Base-by-base conservation (phyloP, 2,329 filamentous ascomycete species). In the Tolypocladium inflatum region DNA sequence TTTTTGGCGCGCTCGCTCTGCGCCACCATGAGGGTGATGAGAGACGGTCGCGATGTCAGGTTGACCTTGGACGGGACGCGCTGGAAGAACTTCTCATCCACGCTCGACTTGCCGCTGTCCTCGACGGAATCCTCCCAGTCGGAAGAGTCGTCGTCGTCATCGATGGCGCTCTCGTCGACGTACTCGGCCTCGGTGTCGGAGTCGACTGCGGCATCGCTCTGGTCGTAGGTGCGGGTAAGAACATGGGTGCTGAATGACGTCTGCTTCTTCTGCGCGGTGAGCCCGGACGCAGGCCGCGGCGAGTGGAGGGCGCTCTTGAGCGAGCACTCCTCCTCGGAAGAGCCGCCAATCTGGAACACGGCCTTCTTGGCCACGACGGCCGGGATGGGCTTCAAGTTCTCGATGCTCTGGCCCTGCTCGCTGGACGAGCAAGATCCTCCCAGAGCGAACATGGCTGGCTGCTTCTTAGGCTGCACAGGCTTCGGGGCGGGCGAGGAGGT, bases 1-100 rank as follows among this genome's bases (percentile, higher is more conserved):
- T 79, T 86, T 67, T 79, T 80, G 54, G 86, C 82, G 55, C 89
- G 87, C 71, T 90, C 87, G 63, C 84, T 87, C 68, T 96, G 86
- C 15, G 78, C 88, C 70, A 99, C 85, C 80, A 93, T 88, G 56
- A 93, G 86, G 1, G 92, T 97, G 63, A 99, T 87, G 45, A 97
- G 83, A 2, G 93, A 97, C 55, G 89, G 87, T 54, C 90, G 86
- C 1, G 93, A 96, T 2, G 89, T 87, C 33, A 97, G 79, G 68
- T 96, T 90, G 9, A 87, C 85, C 71, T 86, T 86, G 45, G 92
- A 97, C 71, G 96, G 90, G 54, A 97, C 91, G 10, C 94, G 88
- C 72, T 92, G 86, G 80, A 99, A 99, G 66, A 91, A 80, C 67
- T 84, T 86, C 60, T 94, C 88, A 61, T 94, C 89, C 55, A 91